A percentile compares a stretch with the other conserved stretches of the same genome.
These are phyloP conservation scores for Phoenix dactylifera DNA, from an alignment of 176 grass and related monocot species.

Conservation along the genomic window DNA sequence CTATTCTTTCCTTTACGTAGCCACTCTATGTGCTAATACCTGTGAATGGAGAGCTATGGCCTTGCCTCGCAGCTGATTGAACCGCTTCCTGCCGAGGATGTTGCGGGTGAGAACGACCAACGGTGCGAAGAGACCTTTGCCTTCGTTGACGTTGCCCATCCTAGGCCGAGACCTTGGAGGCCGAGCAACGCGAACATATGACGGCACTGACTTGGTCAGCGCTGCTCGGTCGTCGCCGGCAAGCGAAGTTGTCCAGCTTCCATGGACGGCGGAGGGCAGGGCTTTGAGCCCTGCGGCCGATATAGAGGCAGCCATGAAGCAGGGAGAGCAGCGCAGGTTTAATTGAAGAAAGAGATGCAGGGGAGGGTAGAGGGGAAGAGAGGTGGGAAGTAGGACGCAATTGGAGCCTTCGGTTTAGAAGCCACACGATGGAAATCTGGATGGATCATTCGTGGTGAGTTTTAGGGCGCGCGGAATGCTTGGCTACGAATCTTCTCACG, in stretches of 20 bases:
- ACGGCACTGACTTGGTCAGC: slow-evolving; percentile 20
- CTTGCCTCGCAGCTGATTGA: slow-evolving; percentile 96
- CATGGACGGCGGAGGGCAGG: slow-evolving; percentile 4
- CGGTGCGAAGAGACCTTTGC: slow-evolving; percentile 92
- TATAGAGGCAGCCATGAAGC: slow-evolving; percentile 22
- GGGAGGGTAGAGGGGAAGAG: neutral
- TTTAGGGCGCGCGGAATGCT: neutral
- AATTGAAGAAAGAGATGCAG: neutral
- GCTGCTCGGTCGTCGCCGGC: slow-evolving; percentile 14
- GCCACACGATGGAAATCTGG: slow-evolving; percentile 26
- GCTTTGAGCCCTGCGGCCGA: neutral
- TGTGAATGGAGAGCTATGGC: slow-evolving; percentile 95
- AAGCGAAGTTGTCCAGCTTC: slow-evolving; percentile 47
- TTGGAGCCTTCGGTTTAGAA: neutral
- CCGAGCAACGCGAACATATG: slow-evolving; percentile 15
- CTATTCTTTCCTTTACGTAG: too few relatives aligned
- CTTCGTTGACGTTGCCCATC: slow-evolving; percentile 93
- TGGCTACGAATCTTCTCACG: neutral
- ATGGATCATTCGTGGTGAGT: slow-evolving; percentile 11
- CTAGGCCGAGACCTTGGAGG: slow-evolving; percentile 34
- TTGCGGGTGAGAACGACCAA: slow-evolving; percentile 57
- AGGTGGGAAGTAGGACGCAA: neutral
- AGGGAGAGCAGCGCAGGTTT: too few relatives aligned
- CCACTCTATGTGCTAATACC: slow-evolving; percentile 18
- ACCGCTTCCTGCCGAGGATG: slow-evolving; percentile 68